These are phyloP conservation scores for Phytophthora meadii DNA, from an alignment of 352 stramenopile genomes.

Conservation along the genomic window DNA sequence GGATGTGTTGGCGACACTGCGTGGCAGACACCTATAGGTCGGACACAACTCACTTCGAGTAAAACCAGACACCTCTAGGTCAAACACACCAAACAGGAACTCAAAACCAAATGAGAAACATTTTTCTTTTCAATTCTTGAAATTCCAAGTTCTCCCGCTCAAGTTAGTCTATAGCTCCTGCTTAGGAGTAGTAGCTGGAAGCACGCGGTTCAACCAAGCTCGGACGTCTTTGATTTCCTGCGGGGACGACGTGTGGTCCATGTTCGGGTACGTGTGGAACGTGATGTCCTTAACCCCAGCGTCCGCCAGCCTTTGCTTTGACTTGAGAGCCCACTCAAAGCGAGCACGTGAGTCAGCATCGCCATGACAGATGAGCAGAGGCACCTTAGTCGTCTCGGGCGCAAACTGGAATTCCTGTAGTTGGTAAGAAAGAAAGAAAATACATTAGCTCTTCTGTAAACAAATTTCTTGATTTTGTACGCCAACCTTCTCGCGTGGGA, in stretches of 20 bases:
- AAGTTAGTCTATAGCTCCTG: conserved; percentile 7
- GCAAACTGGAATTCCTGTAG: conserved; percentile 52
- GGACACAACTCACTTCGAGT: neutral
- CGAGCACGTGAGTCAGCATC: conserved; percentile 59
- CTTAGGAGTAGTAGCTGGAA: conserved; percentile 33
- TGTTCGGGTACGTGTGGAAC: conserved; percentile 64
- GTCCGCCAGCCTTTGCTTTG: conserved; percentile 52
- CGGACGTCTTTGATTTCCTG: conserved; percentile 65
- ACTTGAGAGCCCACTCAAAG: conserved; percentile 52
- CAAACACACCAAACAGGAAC: no score
- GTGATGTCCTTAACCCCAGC: conserved; percentile 59
- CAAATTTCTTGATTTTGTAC: neutral
- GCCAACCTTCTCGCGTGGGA: conserved; percentile 57
- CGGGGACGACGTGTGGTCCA: conserved; percentile 60
- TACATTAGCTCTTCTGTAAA: neutral
- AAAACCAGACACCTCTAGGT: neutral
- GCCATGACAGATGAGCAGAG: conserved; percentile 76
- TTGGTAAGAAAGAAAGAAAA: neutral
- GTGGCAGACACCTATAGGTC: conserved; percentile 4
- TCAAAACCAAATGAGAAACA: neutral
- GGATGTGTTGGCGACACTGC: conserved; percentile 9
- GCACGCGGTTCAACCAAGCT: conserved; percentile 55
- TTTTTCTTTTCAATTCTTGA: neutral
- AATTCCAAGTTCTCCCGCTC: neutral
- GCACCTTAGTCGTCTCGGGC: conserved; percentile 54